Percentiles rank a stretch among this genome's conserved stretches.
Conservation (phyloP, 2,329 filamentous ascomycete species). For the Cyphellophora attinorum region DNA sequence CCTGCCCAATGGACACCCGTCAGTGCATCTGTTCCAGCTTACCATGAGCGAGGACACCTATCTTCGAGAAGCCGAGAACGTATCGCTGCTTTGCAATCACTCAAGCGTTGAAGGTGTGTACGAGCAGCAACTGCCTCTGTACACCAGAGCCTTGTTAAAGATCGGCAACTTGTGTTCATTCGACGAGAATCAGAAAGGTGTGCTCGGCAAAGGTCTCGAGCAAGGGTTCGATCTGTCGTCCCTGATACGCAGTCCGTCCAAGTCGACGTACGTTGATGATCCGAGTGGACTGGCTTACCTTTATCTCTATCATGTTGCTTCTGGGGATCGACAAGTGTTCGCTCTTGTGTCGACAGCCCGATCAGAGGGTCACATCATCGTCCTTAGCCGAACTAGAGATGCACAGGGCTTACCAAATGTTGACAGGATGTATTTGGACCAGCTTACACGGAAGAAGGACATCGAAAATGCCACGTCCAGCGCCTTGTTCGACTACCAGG, state of each 20-base stretch:
- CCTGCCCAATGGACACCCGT: constrained; percentile 88
- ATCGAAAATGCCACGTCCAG: constrained; percentile 67
- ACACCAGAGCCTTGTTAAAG: constrained; percentile 76
- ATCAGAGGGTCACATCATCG: constrained; percentile 72
- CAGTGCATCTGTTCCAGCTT: constrained; percentile 87
- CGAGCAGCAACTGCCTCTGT: constrained; percentile 82
- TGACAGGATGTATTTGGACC: constrained; percentile 75
- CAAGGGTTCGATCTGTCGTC: constrained; percentile 82
- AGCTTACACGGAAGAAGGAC: constrained; percentile 53
- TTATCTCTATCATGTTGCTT: constrained; percentile 84
- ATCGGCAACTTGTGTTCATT: constrained; percentile 89
- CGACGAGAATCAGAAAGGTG: constrained; percentile 79
- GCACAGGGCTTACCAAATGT: constrained; percentile 82
- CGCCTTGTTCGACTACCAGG: constrained; percentile 76
- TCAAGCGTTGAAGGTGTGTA: constrained; percentile 95
- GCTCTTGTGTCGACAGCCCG: constrained; percentile 79
- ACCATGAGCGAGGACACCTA: constrained; percentile 83
- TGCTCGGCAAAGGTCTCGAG: constrained; percentile 84
- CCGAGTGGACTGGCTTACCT: constrained; percentile 67
- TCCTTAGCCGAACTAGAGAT: constrained; percentile 76
- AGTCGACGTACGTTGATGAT: constrained; percentile 66
- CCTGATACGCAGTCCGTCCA: constrained; percentile 57
- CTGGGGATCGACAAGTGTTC: constrained; percentile 87
- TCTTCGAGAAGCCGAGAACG: constrained; percentile 72
- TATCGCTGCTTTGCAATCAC: constrained; percentile 77